Percentiles rank a stretch among this genome's conserved stretches.
These are phyloP conservation scores for Lodderomyces orthopsilosis DNA, from an alignment of 1,139 yeast species.

Conservation along the genomic window DNA sequence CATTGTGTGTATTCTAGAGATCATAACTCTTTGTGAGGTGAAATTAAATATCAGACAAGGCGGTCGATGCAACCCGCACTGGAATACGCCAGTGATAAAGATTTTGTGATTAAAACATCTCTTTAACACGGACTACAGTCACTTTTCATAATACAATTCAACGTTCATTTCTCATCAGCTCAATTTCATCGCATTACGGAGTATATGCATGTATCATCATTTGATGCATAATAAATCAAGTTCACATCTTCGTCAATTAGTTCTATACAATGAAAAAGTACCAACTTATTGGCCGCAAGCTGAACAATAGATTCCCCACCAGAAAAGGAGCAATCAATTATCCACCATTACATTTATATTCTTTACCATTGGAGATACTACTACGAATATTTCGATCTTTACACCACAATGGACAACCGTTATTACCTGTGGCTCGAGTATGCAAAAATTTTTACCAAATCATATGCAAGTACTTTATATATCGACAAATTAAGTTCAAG, in stretches of 20 bases:
- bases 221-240: too few relatives aligned
- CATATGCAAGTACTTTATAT: slow-evolving; percentile 36
- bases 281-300: slow-evolving; percentile 39
- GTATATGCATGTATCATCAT: too few relatives aligned
- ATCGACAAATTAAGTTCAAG: slow-evolving; percentile 29
- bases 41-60: too few relatives aligned
- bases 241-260: too few relatives aligned
- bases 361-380: slow-evolving; percentile 44
- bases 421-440: slow-evolving; percentile 25
- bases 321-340: slow-evolving; percentile 17
- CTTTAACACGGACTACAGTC: too few relatives aligned
- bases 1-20: too few relatives aligned
- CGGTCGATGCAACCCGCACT: not conserved
- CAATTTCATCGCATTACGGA: too few relatives aligned
- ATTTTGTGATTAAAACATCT: too few relatives aligned
- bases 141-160: too few relatives aligned
- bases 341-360: slow-evolving; percentile 29
- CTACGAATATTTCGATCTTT: slow-evolving; percentile 30
- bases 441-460: slow-evolving; percentile 38
- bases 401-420: slow-evolving; percentile 17
- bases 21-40: too few relatives aligned
- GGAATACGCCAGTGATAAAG: too few relatives aligned
- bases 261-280: slow-evolving; percentile 18
- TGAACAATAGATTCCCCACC: slow-evolving; percentile 5
- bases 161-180: too few relatives aligned